These are phyloP conservation scores for Globisporangium sylvaticum DNA, from an alignment of 352 stramenopile species.

Conservation along the genomic window DNA sequence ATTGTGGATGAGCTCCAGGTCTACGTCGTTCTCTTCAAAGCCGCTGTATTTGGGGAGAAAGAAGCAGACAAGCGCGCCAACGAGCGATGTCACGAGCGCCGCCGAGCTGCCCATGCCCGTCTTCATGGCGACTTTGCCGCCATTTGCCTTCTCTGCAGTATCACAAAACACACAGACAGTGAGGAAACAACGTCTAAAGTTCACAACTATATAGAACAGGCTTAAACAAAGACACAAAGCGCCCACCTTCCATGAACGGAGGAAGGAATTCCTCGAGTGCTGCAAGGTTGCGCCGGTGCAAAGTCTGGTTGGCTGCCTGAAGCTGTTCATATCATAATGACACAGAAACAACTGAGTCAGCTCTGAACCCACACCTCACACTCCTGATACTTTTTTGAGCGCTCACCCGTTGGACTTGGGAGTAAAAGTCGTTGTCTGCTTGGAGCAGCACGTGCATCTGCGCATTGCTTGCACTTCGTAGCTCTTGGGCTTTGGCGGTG, in stretches of 20 bases:
- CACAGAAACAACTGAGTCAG: background rate
- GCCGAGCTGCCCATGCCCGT: slow-evolving; percentile 95
- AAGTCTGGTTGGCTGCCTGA: slow-evolving; percentile 41
- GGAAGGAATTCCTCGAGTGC: slow-evolving; percentile 85
- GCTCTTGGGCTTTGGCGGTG: slow-evolving; percentile 18
- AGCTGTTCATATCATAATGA: slow-evolving; percentile 43
- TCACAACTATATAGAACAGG: background rate
- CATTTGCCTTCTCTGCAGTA: slow-evolving; percentile 28
- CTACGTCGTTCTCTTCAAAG: slow-evolving; percentile 18
- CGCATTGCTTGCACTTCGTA: slow-evolving; percentile 16
- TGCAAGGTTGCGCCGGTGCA: slow-evolving; percentile 62
- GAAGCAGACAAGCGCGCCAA: slow-evolving; percentile 84
- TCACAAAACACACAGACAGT: background rate
- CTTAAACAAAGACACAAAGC: background rate
- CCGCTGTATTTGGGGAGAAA: slow-evolving; percentile 51
- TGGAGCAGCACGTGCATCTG: slow-evolving; percentile 77
- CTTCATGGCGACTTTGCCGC: slow-evolving; percentile 81
- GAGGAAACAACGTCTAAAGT: background rate
- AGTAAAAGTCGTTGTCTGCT: slow-evolving; percentile 98
- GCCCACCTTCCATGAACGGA: slow-evolving; percentile 34
- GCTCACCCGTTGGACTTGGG: slow-evolving; percentile 66
- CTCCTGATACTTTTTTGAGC: slow-evolving; percentile 11
- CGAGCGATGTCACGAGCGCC: slow-evolving; percentile 93
- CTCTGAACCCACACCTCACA: background rate
- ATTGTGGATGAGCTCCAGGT: slow-evolving; percentile 88